Evolutionary conservation across 192 early-diverging fungal genomes (phyloP), one percentile per base, ranked within the genome.

Genomic region (Dissophora globulifera): DNA sequence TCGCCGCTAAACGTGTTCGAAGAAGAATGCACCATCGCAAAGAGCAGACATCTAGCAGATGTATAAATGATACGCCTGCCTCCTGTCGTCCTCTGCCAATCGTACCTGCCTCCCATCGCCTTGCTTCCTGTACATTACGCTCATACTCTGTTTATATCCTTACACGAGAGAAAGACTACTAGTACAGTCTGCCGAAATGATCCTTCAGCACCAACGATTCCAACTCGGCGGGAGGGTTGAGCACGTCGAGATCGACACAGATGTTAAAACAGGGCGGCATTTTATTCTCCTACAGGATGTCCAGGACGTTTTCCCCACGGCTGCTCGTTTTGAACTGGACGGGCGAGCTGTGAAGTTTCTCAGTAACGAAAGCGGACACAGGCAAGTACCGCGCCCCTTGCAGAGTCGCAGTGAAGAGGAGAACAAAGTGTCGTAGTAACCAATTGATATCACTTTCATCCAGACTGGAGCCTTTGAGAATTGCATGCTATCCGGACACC

Each of bases 231-330:
- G 59, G 26, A 42, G 59, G 30, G 35, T 57, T 40, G 38, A 62
- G 19, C 52, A 56, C 26, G 38, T 71, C 32, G 69, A 71, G 40
- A 23, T 62, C 2, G 69, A 55, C 17, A 42, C 53, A 6, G 31
- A 62, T 20, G 25, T 42, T 0, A 23, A 31, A 3, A 61, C 45
- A 26, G 69, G 69, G 26, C 54, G 31, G 13, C 59, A 62, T 2
- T 57, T 50, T 31, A 29, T 71, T 22, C 60, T 62, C 0, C 43
- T 71, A 3, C 43, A 49, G 17, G 69, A 71, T 42, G 60, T 71
- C 0, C 69, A 71, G 20, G 69, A 71, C 27, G 69, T 71, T 11
- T 62, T 71, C 16, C 69, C 69, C 32, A 56, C 53, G 17, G 69
- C 69, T 12, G 29, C 43, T 29, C 51, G 69, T n/a, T 62, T 71